Evolutionary conservation across 2,329 filamentous ascomycete genomes (phyloP).

Genomic region (Pyricularia sp.): DNA sequence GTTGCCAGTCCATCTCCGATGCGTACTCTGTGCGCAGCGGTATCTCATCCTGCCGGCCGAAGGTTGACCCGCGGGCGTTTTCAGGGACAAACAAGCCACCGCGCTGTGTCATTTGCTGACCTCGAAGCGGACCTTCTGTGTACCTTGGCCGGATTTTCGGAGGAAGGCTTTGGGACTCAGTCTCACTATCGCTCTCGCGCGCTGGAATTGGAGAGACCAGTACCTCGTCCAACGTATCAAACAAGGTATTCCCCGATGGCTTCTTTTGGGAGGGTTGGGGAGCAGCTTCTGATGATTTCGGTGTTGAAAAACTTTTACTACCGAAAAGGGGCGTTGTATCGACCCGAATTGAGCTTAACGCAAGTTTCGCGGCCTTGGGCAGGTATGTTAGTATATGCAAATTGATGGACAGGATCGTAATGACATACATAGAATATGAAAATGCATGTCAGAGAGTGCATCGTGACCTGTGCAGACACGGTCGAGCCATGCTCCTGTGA

Average conservation of each 20-base stretch:
- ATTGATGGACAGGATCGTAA: slow-evolving; percentile 12
- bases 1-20: slow-evolving; percentile 68
- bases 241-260: slow-evolving; percentile 18
- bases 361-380: slow-evolving; percentile 30
- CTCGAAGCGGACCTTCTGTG: not conserved
- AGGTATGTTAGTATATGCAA: not conserved
- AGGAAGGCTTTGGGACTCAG: not conserved
- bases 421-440: not conserved
- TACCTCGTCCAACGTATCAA: slow-evolving; percentile 38
- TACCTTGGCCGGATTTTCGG: not conserved
- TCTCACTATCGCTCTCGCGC: not conserved
- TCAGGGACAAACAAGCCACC: not conserved
- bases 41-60: not conserved
- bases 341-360: slow-evolving; percentile 37
- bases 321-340: slow-evolving; percentile 48
- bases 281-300: not conserved
- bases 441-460: not conserved
- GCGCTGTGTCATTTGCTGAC: not conserved
- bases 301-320: not conserved
- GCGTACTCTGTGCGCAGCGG: slow-evolving; percentile 23
- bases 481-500: slow-evolving; percentile 16
- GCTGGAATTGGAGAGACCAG: slow-evolving; percentile 10
- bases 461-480: not conserved
- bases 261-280: not conserved
- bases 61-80: not conserved